Base-by-base conservation (phyloP, 306 rosid genomes). In the Notholithocarpus densiflorus region DNA sequence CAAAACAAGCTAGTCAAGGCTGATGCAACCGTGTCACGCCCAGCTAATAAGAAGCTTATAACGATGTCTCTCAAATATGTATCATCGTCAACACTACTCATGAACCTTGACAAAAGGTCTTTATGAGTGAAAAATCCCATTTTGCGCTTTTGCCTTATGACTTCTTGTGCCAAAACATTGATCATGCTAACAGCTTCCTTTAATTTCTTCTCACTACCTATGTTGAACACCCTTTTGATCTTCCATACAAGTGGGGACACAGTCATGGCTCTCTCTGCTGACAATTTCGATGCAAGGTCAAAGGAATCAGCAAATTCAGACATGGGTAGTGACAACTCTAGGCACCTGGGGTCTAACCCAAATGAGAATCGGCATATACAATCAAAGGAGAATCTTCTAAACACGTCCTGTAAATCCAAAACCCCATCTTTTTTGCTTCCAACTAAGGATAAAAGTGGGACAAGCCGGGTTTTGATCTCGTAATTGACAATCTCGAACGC, bases 11-110 rank as follows among this genome's bases (percentile, higher is more conserved):
- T 92, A 1, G 97, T 94, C 74, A 94, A 79, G 0, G 94, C 91
- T 0, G 97, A 92, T 1, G 97, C 93, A 45, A 94, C 88, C 1
- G 97, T 94, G 82, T 94, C 98, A 1, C 98, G 90, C 1, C 98
- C 98, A 10, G 97, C 98, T 31, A 94, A 78, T 9, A 94, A 72
- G 57, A 94, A 90, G 80, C 96, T 92, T n/a, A 94, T 77, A 26
- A 94, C 72, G 11, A 94, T 92, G 73, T 94, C 98, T 60, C 93
- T 82, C 32, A 94, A 74, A 61, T 84, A 94, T 3, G 29, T 81
- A 3, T 94, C 98, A n/a, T 94, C 93, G 3, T 81, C 79, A 0
- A 90, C 86, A 0, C 75, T 88, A 0, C 65, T 56, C 98, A 94
- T 94, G 84, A 94, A 90, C 4, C 88, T 86, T 3, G 98, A 92